Conservation (phyloP, 371 early-diverging fungal species). For the Chytridium lagenaria region DNA sequence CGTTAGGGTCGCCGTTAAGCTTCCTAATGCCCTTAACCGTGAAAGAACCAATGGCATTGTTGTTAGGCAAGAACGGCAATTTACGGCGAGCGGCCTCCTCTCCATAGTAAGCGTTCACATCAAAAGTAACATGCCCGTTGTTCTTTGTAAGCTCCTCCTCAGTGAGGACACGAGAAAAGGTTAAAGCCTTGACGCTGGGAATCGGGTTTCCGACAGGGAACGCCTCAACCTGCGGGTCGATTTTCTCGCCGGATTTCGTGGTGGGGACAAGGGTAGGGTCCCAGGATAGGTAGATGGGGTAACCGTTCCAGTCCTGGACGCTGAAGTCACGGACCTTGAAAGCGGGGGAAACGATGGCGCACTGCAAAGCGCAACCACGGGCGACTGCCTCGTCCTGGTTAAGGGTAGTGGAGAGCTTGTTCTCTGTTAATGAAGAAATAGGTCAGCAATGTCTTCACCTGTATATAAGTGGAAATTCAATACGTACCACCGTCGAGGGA, state of each 20-base stretch:
- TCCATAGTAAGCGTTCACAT: constrained; percentile 76
- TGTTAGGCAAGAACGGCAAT: constrained; percentile 44
- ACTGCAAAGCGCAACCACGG: constrained; percentile 95
- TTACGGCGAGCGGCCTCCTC: constrained; percentile 37
- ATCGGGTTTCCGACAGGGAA: constrained; percentile 67
- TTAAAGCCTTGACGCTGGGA: constrained; percentile 83
- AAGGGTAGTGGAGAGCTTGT: constrained; percentile 83
- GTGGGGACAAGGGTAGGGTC: constrained; percentile 44
- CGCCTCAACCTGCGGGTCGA: constrained; percentile 50
- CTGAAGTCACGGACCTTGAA: constrained; percentile 97
- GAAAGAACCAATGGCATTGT: constrained; percentile 49
- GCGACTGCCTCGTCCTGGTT: constrained; percentile 98
- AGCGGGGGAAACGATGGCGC: constrained; percentile 96
- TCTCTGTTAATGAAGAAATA: constrained; percentile 53
- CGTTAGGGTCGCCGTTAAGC: constrained; percentile 53
- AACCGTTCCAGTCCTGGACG: constrained; percentile 84
- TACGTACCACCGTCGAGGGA: constrained; percentile 34
- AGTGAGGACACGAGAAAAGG: constrained; percentile 73
- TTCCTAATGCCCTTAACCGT: constrained; percentile 62
- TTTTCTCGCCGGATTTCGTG: constrained; percentile 36
- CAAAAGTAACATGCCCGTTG: constrained; percentile 76
- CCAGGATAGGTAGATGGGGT: constrained; percentile 71
- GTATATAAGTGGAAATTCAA: background rate
- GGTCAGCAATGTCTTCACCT: background rate
- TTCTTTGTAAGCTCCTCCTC: constrained; percentile 72